phyloP scores from a whole-genome alignment of 1,284 basidiomycete genomes.

The Melampsora americana region DNA sequence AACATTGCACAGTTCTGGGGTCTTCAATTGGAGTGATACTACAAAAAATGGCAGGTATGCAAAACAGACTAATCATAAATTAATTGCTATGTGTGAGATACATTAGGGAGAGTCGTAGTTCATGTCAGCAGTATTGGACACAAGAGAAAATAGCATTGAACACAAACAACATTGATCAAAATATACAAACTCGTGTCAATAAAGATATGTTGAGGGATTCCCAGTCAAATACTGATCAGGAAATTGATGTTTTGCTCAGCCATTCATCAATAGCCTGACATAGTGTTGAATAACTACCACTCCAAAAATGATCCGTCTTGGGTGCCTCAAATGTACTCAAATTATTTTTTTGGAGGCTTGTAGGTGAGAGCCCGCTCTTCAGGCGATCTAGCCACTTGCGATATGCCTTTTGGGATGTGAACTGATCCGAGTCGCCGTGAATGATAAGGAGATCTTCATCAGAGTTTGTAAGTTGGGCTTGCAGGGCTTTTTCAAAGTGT shows the following conservation, averaged over 20 bases:
- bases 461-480: background rate
- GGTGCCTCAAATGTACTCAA: background rate
- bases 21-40: too few species aligned
- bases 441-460: background rate
- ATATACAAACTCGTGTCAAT: too few species aligned
- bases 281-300: background rate
- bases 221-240: too few species aligned
- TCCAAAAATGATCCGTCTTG: background rate
- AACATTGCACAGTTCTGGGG: too few species aligned
- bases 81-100: too few species aligned
- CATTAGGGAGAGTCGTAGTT: too few species aligned
- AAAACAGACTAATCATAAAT: too few species aligned
- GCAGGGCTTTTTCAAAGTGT: background rate
- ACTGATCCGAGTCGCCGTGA: background rate
- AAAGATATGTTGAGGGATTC: too few species aligned
- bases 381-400: background rate
- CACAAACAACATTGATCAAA: too few species aligned
- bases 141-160: too few species aligned
- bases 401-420: background rate
- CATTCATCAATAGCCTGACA: background rate
- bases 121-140: too few species aligned
- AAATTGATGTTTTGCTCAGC: background rate
- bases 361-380: background rate
- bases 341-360: background rate
- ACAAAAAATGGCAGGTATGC: too few species aligned